A percentile compares a stretch with the other conserved stretches of the same genome.
phyloP scores from a whole-genome alignment of 805 yeast species.

The Cyberlindnera meyerae region DNA sequence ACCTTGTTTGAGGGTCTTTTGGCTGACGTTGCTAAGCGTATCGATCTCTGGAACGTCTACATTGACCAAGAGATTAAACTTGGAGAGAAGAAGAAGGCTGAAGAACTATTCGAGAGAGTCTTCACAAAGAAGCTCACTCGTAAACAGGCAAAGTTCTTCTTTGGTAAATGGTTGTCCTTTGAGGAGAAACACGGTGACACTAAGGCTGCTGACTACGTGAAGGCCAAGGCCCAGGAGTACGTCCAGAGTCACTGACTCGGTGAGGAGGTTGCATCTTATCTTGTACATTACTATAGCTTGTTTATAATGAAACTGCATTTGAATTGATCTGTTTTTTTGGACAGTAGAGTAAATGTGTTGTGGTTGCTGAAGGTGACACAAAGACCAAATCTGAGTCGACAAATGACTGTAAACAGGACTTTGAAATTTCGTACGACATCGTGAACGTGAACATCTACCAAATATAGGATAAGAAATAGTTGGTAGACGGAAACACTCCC shows the following conservation, averaged over 20 bases:
- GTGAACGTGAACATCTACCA: too few species aligned
- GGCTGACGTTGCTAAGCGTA: slow-evolving; percentile 84
- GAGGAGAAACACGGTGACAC: slow-evolving; percentile 69
- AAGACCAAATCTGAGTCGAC: too few species aligned
- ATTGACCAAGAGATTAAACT: slow-evolving; percentile 86
- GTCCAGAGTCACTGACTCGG: slow-evolving; percentile 34
- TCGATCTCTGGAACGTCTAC: slow-evolving; percentile 93
- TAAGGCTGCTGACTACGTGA: slow-evolving; percentile 74
- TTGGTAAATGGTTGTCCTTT: slow-evolving; percentile 82
- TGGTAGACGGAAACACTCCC: too few species aligned
- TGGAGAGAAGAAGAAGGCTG: slow-evolving; percentile 61
- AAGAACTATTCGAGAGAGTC: slow-evolving; percentile 79
- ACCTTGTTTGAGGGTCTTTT: slow-evolving; percentile 89
- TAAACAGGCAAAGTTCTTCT: slow-evolving; percentile 93
- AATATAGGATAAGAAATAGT: too few species aligned
- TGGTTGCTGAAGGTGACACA: neutral
- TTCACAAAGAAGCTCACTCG: slow-evolving; percentile 58
- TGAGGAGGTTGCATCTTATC: neutral
- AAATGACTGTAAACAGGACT: too few species aligned
- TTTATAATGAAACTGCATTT: slow-evolving; percentile 1
- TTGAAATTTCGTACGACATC: too few species aligned
- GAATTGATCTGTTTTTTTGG: too few species aligned
- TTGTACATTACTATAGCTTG: slow-evolving; percentile 1
- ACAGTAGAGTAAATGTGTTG: too few species aligned
- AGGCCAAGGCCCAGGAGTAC: slow-evolving; percentile 84